phyloP scores from a whole-genome alignment of 2,329 filamentous ascomycete species.

The Hymenoscyphus occultus region DNA sequence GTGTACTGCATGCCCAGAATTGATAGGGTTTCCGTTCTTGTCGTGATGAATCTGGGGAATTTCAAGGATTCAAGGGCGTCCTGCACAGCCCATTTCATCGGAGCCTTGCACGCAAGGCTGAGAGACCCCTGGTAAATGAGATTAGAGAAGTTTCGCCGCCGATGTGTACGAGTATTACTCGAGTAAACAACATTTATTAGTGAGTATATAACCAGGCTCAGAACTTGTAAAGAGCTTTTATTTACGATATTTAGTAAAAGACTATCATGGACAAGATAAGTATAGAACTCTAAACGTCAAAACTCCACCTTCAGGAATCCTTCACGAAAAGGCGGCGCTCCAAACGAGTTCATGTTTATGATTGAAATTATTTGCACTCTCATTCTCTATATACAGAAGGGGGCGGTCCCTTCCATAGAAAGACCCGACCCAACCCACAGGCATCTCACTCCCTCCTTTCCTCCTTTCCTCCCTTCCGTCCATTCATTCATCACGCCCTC shows the following conservation, averaged over 20 bases:
- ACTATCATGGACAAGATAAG: too few relatives aligned
- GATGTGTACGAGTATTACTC: too few relatives aligned
- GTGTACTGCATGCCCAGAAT: not conserved
- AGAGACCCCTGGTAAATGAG: not conserved
- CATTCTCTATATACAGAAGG: conserved; percentile 19
- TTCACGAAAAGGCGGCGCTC: too few relatives aligned
- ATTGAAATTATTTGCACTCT: conserved; percentile 18
- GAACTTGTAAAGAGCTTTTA: too few relatives aligned
- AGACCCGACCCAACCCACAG: not conserved
- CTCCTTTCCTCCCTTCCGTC: not conserved
- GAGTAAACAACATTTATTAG: too few relatives aligned
- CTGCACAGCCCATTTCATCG: not conserved
- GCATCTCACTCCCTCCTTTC: not conserved
- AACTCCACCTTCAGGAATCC: too few relatives aligned
- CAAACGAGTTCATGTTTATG: not conserved
- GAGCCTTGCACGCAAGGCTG: not conserved
- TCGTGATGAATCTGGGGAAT: not conserved
- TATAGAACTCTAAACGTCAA: too few relatives aligned
- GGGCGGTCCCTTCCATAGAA: not conserved
- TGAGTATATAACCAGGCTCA: too few relatives aligned
- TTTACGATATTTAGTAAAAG: too few relatives aligned
- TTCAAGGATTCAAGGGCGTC: conserved; percentile 2
- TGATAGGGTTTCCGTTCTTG: not conserved
- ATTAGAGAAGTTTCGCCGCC: too few relatives aligned
- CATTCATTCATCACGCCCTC: not conserved